phyloP scores from a whole-genome alignment of 1,284 basidiomycete species.

The Pseudozyma pruni region DNA sequence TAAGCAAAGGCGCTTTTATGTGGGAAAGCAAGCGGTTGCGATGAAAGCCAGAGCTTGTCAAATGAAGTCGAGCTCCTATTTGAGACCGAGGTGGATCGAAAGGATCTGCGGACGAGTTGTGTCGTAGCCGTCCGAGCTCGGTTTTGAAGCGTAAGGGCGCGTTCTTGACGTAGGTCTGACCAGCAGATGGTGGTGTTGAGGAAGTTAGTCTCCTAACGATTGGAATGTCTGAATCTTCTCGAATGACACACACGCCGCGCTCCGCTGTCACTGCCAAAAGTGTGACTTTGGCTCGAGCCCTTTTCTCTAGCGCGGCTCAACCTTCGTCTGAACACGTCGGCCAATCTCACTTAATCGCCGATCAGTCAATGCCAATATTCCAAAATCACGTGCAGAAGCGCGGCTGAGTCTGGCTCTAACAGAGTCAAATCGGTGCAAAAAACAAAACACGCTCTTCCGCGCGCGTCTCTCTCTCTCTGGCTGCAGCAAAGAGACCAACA shows the following conservation, averaged over 20 bases:
- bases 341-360: constrained; percentile 10
- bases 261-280: no score
- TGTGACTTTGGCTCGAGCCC: no score
- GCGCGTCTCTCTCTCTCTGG: neutral
- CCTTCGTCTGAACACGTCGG: no score
- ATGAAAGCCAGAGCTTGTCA: neutral
- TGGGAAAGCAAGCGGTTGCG: constrained; percentile 1
- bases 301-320: no score
- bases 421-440: neutral
- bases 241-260: no score
- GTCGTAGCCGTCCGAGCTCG: no score
- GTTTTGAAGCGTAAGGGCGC: no score
- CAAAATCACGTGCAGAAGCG: constrained; percentile 12
- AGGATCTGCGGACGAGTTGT: no score
- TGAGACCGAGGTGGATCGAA: no score
- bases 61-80: neutral
- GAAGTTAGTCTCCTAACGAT: neutral
- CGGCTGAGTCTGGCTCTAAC: constrained; percentile 1
- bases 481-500: constrained; percentile 10
- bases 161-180: neutral
- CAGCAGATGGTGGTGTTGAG: neutral
- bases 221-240: no score
- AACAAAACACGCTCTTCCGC: constrained; percentile 1
- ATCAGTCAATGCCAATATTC: neutral
- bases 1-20: neutral